These are phyloP conservation scores for Didymosphaeria variabile DNA, from an alignment of 2,329 filamentous ascomycete genomes.

Conservation along the genomic window DNA sequence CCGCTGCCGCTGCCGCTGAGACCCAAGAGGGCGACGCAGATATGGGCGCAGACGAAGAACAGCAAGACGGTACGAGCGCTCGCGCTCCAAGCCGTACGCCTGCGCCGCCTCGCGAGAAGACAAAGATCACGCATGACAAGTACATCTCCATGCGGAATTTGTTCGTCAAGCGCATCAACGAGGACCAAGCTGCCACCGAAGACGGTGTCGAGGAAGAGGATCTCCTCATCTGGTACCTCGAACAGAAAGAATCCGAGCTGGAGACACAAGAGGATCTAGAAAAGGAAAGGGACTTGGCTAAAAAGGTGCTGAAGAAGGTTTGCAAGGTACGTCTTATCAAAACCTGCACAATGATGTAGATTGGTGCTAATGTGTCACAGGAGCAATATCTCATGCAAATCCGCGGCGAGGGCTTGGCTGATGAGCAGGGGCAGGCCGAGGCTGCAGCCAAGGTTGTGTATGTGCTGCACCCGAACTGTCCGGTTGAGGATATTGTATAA, in stretches of 20 bases:
- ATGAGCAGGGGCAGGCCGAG: conserved; percentile 70
- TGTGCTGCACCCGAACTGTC: conserved; percentile 93
- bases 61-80: conserved; percentile 43
- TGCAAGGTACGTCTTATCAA: conserved; percentile 74
- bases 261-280: conserved; percentile 83
- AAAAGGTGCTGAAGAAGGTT: conserved; percentile 93
- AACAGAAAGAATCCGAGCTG: conserved; percentile 86
- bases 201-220: conserved; percentile 87
- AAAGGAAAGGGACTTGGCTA: conserved; percentile 74
- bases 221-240: conserved; percentile 87
- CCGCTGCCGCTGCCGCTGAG: conserved; percentile 62
- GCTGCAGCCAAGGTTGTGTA: conserved; percentile 71
- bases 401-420: conserved; percentile 87
- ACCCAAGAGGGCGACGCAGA: conserved; percentile 53
- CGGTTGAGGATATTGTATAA: conserved; percentile 68
- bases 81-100: conserved; percentile 51
- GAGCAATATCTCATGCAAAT: conserved; percentile 69
- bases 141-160: conserved; percentile 91
- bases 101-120: conserved; percentile 66
- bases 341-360: no score
- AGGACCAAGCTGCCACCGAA: conserved; percentile 77
- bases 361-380: conserved; percentile 46
- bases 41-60: conserved; percentile 33
- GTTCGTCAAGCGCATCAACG: conserved; percentile 82
- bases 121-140: conserved; percentile 94